Evolutionary conservation across 345 rosid species (phyloP), one percentile per base, ranked within the genome.

Genomic region (Xanthoceras sorbifolium): DNA sequence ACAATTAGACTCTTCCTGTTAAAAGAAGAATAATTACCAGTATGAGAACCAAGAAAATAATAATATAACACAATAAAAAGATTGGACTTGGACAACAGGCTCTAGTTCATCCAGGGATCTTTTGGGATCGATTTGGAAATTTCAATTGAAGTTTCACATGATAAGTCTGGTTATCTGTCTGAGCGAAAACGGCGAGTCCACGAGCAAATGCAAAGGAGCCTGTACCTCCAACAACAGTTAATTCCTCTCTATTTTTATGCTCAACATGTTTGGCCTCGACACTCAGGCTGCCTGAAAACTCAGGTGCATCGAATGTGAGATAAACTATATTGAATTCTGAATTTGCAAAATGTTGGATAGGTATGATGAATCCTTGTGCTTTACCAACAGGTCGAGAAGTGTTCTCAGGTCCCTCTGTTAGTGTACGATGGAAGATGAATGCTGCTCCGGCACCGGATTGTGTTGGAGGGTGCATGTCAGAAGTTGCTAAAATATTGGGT

Each of bases 181-280:
- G 83, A 5, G 81, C 81, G 31, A 95, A 87, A 23, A 89, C 83
- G 5, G 93, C 99, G 9, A 82, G 72, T 26, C 99, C 98, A 0
- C 94, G 89, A 32, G 94, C 92, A 76, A 93, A 93, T 0, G 97
- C 97, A 6, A 95, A 91, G 2, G 90, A 87, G 1, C 99, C 91
- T 0, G 98, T 95, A 1, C 98, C 98, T 25, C 96, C 98, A 0
- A 89, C 92, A 23, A 95, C 94, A 0, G 71, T 83, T 36, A 93
- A 82, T 64, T 91, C 89, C 69, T 92, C 90, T 25, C 73, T 62
- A 12, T 80, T 57, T 75, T 82, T 79, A 64, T 86, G 80, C 1
- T 73, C 76, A 29, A 83, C 79, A 28, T 78, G 79, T 61, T 86
- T 87, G 38, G 94, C 96, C 76, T 85, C 82, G 44, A 91, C 85